Conservation (phyloP, 306 rosid genomes). For the Prinsepia uniflora region DNA sequence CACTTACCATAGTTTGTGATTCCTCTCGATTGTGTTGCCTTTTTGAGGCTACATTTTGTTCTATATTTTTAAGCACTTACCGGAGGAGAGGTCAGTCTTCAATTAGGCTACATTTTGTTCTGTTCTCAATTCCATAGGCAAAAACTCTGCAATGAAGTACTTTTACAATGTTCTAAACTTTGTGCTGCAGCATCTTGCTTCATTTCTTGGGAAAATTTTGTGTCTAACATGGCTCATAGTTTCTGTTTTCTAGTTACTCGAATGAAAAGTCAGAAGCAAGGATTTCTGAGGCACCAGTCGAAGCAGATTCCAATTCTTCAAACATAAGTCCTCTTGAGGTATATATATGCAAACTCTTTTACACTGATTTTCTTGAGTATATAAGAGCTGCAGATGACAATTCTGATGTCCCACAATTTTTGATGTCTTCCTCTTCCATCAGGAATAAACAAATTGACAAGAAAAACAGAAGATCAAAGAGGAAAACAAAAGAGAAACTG, state of each 20-base stretch:
- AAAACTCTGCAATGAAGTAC: background rate
- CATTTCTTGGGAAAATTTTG: background rate
- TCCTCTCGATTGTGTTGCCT: background rate
- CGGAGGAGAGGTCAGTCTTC: background rate
- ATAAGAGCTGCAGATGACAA: background rate
- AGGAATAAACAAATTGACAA: constrained; percentile 38
- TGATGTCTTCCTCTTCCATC: constrained; percentile 17
- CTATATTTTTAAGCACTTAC: too few species aligned
- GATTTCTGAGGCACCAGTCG: constrained; percentile 45
- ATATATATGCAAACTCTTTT: constrained; percentile 9
- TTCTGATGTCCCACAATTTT: background rate
- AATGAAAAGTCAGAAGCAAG: constrained; percentile 89
- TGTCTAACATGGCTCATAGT: constrained; percentile 29
- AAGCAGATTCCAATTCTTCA: constrained; percentile 37
- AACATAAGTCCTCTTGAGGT: constrained; percentile 43
- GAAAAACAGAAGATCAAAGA: constrained; percentile 21
- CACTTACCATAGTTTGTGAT: too few species aligned
- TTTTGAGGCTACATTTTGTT: too few species aligned
- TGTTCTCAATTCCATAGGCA: background rate
- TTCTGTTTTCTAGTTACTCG: constrained; percentile 59
- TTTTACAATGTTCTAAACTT: background rate
- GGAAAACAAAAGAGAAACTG: constrained; percentile 17
- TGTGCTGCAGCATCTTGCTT: background rate
- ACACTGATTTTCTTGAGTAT: background rate
- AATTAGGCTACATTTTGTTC: background rate